Evolutionary conservation across 495 filamentous ascomycete genomes (phyloP).

Genomic region (Penicillium riverlandense): DNA sequence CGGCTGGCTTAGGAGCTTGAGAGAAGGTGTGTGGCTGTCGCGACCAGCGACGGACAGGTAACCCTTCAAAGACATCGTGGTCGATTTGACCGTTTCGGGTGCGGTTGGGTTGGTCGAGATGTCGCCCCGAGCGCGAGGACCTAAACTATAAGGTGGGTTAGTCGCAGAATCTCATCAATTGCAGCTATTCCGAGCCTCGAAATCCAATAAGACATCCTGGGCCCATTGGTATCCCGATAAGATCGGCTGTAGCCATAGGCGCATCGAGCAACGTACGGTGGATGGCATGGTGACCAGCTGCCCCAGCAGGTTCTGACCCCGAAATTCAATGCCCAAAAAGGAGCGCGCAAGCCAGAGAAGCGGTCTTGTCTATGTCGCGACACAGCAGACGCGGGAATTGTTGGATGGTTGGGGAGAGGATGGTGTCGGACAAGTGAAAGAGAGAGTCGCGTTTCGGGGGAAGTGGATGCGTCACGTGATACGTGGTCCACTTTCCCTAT

Average conservation of each 20-base stretch:
- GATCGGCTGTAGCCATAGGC: conserved; percentile 1
- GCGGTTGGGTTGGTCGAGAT: conserved; percentile 51
- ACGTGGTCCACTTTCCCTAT: too few relatives aligned
- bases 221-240: not conserved
- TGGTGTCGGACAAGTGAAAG: too few relatives aligned
- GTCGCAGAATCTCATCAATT: not conserved
- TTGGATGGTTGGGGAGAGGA: too few relatives aligned
- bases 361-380: too few relatives aligned
- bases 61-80: conserved; percentile 91
- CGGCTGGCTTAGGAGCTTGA: conserved; percentile 52
- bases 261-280: conserved; percentile 29
- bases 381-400: too few relatives aligned
- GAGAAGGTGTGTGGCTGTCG: conserved; percentile 63
- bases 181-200: not conserved
- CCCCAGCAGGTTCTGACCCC: not conserved
- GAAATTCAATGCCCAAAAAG: not conserved
- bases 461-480: too few relatives aligned
- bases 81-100: conserved; percentile 74
- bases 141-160: conserved; percentile 29
- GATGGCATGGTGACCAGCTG: conserved; percentile 29
- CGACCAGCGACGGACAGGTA: conserved; percentile 90
- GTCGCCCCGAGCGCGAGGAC: conserved; percentile 38
- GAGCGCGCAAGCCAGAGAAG: too few relatives aligned
- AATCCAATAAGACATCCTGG: not conserved
- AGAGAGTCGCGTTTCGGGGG: too few relatives aligned